A percentile compares a stretch with the other conserved stretches of the same genome.
These are phyloP conservation scores for Rhytidiadelphus loreus DNA, from an alignment of 225 moss, liverwort and hornwort species.

Conservation along the genomic window DNA sequence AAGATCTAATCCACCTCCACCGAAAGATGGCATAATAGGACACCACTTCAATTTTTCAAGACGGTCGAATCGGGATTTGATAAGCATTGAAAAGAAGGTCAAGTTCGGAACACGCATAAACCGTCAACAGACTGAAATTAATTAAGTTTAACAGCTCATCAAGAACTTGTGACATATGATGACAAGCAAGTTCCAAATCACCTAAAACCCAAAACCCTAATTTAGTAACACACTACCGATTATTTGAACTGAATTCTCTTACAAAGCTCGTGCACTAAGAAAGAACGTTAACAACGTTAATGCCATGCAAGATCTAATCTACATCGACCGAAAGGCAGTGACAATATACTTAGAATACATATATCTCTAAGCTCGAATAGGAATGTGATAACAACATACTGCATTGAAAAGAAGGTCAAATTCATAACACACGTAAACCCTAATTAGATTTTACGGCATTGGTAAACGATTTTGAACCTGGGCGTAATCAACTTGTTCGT, in stretches of 20 bases:
- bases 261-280: background rate
- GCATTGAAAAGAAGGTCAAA: background rate
- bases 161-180: background rate
- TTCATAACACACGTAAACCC: background rate
- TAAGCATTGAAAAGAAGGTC: background rate
- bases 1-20: background rate
- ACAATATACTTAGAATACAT: background rate
- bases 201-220: background rate
- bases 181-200: background rate
- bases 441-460: background rate
- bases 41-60: background rate
- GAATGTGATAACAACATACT: background rate
- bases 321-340: background rate
- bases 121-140: background rate
- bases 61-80: background rate
- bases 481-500: slow-evolving; percentile 59
- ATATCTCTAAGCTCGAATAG: background rate
- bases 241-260: background rate
- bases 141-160: background rate
- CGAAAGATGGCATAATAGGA: background rate
- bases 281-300: background rate
- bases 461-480: slow-evolving; percentile 30
- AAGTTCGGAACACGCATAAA: background rate
- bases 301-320: background rate
- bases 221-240: background rate